phyloP scores from a whole-genome alignment of 108 stramenopile species.

The Discostella stelligeroides region DNA sequence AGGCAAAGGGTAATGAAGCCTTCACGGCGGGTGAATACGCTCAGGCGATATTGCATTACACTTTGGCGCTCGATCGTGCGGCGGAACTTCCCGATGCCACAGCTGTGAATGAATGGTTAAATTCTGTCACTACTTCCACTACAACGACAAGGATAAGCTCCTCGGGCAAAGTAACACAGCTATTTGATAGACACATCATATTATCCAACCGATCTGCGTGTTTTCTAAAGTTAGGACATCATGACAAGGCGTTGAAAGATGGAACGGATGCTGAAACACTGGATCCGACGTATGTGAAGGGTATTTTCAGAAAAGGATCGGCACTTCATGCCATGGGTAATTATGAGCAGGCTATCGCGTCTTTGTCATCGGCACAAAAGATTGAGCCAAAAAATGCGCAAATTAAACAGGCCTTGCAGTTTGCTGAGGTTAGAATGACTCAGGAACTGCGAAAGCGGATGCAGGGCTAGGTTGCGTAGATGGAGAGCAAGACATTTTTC shows the following conservation, averaged over 20 bases:
- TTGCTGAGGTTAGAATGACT: conserved; percentile 89
- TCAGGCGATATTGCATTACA: conserved; percentile 87
- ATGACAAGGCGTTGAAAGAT: conserved; percentile 87
- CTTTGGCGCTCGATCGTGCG: conserved; percentile 82
- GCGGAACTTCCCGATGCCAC: conserved; percentile 74
- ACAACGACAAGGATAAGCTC: too few relatives aligned
- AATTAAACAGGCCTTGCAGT: conserved; percentile 89
- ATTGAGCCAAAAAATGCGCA: conserved; percentile 93
- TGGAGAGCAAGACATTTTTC: too few relatives aligned
- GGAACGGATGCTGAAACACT: conserved; percentile 59
- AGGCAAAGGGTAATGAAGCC: conserved; percentile 87
- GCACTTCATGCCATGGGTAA: conserved; percentile 88
- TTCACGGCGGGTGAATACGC: conserved; percentile 88
- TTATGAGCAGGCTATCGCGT: conserved; percentile 77
- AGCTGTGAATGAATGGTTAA: conserved; percentile 24
- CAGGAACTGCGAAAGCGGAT: conserved; percentile 84
- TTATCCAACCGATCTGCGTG: conserved; percentile 87
- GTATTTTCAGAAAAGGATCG: conserved; percentile 83
- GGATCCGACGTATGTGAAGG: conserved; percentile 86
- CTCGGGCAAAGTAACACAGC: conserved; percentile 22
- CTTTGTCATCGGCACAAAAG: conserved; percentile 77
- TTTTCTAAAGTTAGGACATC: conserved; percentile 91
- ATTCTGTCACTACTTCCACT: not conserved
- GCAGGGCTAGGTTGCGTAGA: conserved; percentile 38
- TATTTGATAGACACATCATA: conserved; percentile 78